phyloP scores from a whole-genome alignment of 2,329 filamentous ascomycete genomes.

The Phyllosticta ampelicida region DNA sequence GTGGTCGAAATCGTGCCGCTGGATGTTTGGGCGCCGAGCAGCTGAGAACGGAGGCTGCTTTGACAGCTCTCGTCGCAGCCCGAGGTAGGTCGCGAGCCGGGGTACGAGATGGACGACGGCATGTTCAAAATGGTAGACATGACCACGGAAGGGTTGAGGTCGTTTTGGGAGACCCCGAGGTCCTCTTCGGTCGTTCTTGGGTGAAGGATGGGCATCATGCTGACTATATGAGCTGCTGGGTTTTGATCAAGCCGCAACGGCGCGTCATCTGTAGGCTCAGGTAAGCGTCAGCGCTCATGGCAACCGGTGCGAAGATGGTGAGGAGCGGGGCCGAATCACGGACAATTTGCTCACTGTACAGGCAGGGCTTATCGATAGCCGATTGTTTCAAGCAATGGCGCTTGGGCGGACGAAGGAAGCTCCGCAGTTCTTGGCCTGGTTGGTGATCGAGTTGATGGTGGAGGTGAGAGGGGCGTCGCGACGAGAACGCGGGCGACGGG shows the following conservation, averaged over 20 bases:
- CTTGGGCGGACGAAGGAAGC: neutral
- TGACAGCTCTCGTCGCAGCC: neutral
- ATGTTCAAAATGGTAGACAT: neutral
- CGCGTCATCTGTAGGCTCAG: conserved; percentile 8
- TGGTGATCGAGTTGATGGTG: neutral
- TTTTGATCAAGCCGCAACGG: neutral
- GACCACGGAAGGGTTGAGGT: neutral
- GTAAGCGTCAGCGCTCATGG: conserved; percentile 8
- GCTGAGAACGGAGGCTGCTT: neutral
- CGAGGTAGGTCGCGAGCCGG: neutral
- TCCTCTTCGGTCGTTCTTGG: neutral
- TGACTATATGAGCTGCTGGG: neutral
- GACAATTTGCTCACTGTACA: neutral
- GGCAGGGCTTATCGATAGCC: conserved; percentile 7
- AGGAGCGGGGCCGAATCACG: conserved; percentile 9
- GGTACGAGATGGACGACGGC: neutral
- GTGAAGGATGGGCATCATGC: neutral
- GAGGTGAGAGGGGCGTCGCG: neutral
- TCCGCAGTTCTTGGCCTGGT: neutral
- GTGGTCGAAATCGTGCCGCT: neutral
- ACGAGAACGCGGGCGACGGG: neutral
- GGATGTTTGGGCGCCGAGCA: neutral
- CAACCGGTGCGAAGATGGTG: neutral
- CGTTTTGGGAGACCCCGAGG: neutral
- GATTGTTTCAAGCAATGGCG: conserved; percentile 1